Percentiles rank a stretch among this genome's conserved stretches.
phyloP scores from a whole-genome alignment of 768 basidiomycete species.

The Fibroporia radiculosa region DNA sequence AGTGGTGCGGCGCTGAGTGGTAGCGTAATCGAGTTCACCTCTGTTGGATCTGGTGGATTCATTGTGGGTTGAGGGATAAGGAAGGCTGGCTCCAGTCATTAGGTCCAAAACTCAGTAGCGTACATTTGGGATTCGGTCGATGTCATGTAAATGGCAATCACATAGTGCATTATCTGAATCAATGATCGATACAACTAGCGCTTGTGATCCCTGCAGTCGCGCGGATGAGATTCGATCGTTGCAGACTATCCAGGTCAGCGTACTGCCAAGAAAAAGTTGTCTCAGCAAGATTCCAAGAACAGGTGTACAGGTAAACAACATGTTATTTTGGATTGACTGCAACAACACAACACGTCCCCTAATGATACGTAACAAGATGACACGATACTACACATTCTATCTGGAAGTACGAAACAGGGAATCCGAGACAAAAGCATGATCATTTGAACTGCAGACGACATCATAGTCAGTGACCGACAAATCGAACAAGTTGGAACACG shows the following conservation, averaged over 20 bases:
- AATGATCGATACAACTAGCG: no score
- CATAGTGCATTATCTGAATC: no score
- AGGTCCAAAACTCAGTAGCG: no score
- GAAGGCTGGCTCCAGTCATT: no score
- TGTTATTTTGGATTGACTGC: conserved; percentile 19
- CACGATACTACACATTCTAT: conserved; percentile 5
- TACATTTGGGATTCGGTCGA: no score
- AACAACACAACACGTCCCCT: conserved; percentile 19
- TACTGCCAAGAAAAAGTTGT: no score
- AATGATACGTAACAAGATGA: conserved; percentile 13
- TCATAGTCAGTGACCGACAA: neutral
- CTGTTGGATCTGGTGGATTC: conserved; percentile 20
- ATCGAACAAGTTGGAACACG: conserved; percentile 26
- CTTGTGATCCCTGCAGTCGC: no score
- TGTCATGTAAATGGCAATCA: no score
- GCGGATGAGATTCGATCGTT: no score
- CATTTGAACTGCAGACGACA: conserved; percentile 20
- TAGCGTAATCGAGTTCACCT: conserved; percentile 14
- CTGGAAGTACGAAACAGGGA: conserved; percentile 9
- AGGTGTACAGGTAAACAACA: no score
- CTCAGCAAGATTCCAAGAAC: no score
- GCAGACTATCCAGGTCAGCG: no score
- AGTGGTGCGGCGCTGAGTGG: conserved; percentile 19
- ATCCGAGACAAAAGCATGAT: conserved; percentile 4
- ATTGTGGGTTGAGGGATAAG: conserved; percentile 16